These are phyloP conservation scores for Amanita thiersii DNA, from an alignment of 768 basidiomycete species.

Conservation along the genomic window DNA sequence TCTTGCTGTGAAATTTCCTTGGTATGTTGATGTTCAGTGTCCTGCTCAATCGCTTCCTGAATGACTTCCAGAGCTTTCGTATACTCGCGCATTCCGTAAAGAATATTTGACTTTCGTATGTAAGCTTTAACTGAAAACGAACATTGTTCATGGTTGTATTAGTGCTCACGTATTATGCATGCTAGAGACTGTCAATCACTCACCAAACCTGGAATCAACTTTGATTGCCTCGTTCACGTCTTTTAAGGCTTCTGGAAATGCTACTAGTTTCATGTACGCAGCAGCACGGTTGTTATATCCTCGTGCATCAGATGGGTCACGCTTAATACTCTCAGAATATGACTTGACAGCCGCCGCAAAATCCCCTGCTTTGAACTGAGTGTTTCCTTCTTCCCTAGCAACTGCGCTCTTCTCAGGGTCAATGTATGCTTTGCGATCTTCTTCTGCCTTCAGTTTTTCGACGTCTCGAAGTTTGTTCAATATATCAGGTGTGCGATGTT, in stretches of 20 bases:
- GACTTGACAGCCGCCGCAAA: conserved; percentile 87
- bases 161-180: no score
- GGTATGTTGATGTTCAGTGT: conserved; percentile 75
- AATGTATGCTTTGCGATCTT: conserved; percentile 77
- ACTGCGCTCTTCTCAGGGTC: conserved; percentile 74
- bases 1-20: conserved; percentile 78
- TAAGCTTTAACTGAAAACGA: conserved; percentile 89
- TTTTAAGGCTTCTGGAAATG: conserved; percentile 92
- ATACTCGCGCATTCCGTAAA: conserved; percentile 88
- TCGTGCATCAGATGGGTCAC: conserved; percentile 80
- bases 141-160: no score
- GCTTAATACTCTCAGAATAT: conserved; percentile 96
- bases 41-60: conserved; percentile 70
- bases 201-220: conserved; percentile 80
- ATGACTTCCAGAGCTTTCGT: conserved; percentile 78
- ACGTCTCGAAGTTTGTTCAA: conserved; percentile 82
- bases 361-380: conserved; percentile 84
- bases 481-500: conserved; percentile 92
- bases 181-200: conserved; percentile 13
- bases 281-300: conserved; percentile 99
- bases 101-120: conserved; percentile 84
- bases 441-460: conserved; percentile 73
- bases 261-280: conserved; percentile 91
- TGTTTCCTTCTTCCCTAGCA: conserved; percentile 91
- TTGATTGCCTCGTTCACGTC: conserved; percentile 92